Percentiles rank a stretch among this genome's conserved stretches.
These are phyloP conservation scores for Nicotiana sylvestris DNA, from an alignment of 257 asterid species.

Conservation along the genomic window DNA sequence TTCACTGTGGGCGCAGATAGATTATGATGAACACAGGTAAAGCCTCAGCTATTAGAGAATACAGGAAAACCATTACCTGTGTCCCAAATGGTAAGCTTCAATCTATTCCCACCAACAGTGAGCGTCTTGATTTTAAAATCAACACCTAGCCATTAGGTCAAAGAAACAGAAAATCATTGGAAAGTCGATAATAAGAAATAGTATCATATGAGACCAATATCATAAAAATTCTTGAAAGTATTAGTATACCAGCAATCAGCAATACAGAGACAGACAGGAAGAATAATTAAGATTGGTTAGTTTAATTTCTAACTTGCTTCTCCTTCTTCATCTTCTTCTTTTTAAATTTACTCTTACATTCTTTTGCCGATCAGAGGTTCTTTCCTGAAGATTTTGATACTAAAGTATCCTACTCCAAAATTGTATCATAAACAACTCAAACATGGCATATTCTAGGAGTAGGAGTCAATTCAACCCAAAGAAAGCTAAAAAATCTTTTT, in stretches of 20 bases:
- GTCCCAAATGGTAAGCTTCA: conserved; percentile 95
- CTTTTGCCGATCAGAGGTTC: neutral
- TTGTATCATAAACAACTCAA: neutral
- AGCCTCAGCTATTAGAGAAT: too few relatives aligned
- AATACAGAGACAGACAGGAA: neutral
- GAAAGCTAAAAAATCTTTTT: neutral
- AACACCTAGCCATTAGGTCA: conserved; percentile 26
- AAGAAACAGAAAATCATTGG: neutral
- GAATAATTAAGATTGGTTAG: neutral
- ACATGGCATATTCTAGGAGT: neutral
- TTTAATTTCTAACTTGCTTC: neutral
- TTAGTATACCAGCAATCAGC: neutral
- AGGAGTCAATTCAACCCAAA: neutral
- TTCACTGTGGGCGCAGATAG: neutral
- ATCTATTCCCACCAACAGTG: conserved; percentile 70
- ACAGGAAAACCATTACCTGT: conserved; percentile 44
- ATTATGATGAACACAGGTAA: neutral
- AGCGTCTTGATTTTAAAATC: conserved; percentile 88
- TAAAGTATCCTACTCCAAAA: neutral
- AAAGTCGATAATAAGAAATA: neutral
- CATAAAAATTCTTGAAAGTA: neutral
- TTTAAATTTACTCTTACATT: neutral
- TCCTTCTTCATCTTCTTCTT: neutral
- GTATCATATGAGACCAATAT: neutral
- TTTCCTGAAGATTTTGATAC: neutral